Percentiles rank a stretch among this genome's conserved stretches.
phyloP scores from a whole-genome alignment of 1,284 basidiomycete species.

The Tylopilus sp. region DNA sequence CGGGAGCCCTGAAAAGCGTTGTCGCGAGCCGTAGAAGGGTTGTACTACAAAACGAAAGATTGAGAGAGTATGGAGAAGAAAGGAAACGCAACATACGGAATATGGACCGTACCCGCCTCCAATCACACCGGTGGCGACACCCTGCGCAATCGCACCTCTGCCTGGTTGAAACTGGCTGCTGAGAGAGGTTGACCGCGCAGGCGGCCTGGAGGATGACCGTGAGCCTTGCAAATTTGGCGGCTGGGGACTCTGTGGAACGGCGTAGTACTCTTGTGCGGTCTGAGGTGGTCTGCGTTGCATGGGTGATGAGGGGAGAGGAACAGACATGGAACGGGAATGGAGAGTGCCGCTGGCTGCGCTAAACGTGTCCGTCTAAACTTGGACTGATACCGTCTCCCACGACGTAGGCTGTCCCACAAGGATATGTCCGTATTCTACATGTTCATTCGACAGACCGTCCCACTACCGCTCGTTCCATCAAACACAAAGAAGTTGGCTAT shows the following conservation, averaged over 20 bases:
- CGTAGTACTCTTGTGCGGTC: constrained; percentile 40
- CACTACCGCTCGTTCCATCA: constrained; percentile 76
- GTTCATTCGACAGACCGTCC: constrained; percentile 57
- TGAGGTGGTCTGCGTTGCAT: constrained; percentile 34
- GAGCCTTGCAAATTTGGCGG: constrained; percentile 30
- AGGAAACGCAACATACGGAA: constrained; percentile 49
- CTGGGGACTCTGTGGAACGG: constrained; percentile 48
- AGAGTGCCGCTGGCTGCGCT: constrained; percentile 6
- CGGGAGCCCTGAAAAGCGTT: constrained; percentile 45
- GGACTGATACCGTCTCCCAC: constrained; percentile 18
- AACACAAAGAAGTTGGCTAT: constrained; percentile 92
- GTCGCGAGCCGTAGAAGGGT: constrained; percentile 47
- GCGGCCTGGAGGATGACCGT: constrained; percentile 29
- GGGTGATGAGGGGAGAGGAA: constrained; percentile 17
- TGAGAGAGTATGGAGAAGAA: constrained; percentile 2
- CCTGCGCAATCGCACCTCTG: constrained; percentile 57
- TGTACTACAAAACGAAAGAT: constrained; percentile 45
- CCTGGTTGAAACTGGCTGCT: constrained; percentile 36
- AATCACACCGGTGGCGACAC: constrained; percentile 69
- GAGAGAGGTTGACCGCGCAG: constrained; percentile 30
- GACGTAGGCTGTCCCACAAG: too few relatives aligned
- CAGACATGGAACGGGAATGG: constrained; percentile 11
- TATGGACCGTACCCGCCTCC: constrained; percentile 77
- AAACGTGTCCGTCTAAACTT: constrained; percentile 27
- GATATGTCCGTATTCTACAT: constrained; percentile 39